Evolutionary conservation across 2,329 filamentous ascomycete species (phyloP).

Genomic region (Colletotrichum sojae): DNA sequence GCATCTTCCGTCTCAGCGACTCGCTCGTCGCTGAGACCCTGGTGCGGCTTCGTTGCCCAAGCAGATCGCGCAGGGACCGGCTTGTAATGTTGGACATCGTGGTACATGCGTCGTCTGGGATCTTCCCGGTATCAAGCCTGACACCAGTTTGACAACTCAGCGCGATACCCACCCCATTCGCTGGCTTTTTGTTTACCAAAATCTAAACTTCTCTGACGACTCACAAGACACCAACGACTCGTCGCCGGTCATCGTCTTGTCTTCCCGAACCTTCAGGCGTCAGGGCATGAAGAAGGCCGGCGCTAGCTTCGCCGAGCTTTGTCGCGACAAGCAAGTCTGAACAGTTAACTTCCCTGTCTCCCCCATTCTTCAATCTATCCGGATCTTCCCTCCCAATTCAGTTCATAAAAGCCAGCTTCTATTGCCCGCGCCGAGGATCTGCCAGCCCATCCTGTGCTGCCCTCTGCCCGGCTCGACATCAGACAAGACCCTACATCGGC

Average conservation of each 20-base stretch:
- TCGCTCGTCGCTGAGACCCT: constrained; percentile 52
- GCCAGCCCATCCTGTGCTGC: constrained; percentile 40
- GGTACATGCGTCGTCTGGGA: constrained; percentile 55
- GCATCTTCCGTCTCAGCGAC: constrained; percentile 38
- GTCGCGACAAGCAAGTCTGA: constrained; percentile 40
- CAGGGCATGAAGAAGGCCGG: constrained; percentile 40
- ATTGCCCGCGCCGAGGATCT: constrained; percentile 37
- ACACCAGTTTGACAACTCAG: constrained; percentile 55
- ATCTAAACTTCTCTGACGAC: constrained; percentile 41
- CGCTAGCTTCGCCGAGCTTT: constrained; percentile 42
- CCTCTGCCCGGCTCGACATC: constrained; percentile 39
- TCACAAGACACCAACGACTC: constrained; percentile 42
- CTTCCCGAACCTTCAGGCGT: constrained; percentile 41
- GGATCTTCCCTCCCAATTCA: constrained; percentile 36
- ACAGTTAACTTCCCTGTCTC: constrained; percentile 41
- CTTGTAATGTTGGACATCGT: constrained; percentile 55
- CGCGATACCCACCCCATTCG: constrained; percentile 49
- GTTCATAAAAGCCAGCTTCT: constrained; percentile 41
- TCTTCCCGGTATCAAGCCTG: constrained; percentile 57
- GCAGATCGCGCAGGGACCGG: constrained; percentile 57
- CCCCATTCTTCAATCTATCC: constrained; percentile 36
- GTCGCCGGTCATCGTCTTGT: constrained; percentile 40
- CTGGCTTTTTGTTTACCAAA: constrained; percentile 43
- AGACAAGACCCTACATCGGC: constrained; percentile 40
- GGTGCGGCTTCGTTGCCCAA: constrained; percentile 57